Conservation (phyloP, 2,329 filamentous ascomycete species). For the Neospermospora avenae region DNA sequence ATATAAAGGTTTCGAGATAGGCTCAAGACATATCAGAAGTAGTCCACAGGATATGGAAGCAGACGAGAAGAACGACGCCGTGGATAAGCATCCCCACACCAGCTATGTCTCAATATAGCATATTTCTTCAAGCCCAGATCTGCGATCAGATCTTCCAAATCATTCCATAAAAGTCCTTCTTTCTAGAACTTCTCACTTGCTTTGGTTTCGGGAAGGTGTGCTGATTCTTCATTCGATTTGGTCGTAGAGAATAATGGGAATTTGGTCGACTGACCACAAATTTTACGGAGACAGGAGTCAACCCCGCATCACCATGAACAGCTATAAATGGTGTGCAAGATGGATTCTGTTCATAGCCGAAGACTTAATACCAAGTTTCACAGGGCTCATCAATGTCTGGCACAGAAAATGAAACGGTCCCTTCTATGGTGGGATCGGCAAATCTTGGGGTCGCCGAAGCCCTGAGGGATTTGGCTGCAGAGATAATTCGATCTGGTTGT, state of each 20-base stretch:
- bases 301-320: conserved; percentile 46
- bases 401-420: not conserved
- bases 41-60: no score
- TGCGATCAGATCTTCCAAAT: conserved; percentile 47
- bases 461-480: no score
- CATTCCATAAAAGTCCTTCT: conserved; percentile 43
- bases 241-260: conserved; percentile 52
- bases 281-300: conserved; percentile 29
- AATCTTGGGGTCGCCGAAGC: not conserved
- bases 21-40: no score
- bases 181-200: conserved; percentile 47
- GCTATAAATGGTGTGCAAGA: conserved; percentile 27
- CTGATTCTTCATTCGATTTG: conserved; percentile 50
- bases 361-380: conserved; percentile 40
- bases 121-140: conserved; percentile 41
- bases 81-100: no score
- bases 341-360: conserved; percentile 32
- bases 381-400: conserved; percentile 35
- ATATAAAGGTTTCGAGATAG: no score
- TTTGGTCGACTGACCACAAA: conserved; percentile 18
- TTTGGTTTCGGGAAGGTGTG: conserved; percentile 44
- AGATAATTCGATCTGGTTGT: no score
- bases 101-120: conserved; percentile 47
- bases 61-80: no score
- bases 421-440: not conserved